Percentiles rank a stretch among this genome's conserved stretches.
phyloP scores from a whole-genome alignment of 2,329 filamentous ascomycete genomes.

The Fusarium domesticum region DNA sequence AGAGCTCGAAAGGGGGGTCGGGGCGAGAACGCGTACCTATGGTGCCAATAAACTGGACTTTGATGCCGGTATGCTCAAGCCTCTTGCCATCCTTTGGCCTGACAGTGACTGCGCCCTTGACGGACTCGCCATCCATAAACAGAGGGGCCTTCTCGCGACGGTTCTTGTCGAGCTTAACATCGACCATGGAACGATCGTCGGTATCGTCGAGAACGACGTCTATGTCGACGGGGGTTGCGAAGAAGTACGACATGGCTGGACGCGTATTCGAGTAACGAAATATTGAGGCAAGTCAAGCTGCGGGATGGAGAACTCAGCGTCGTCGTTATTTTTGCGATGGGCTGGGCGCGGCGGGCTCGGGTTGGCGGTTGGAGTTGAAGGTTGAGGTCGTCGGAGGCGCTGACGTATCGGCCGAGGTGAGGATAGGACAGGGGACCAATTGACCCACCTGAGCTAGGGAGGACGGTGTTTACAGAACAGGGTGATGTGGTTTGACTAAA shows the following conservation, averaged over 20 bases:
- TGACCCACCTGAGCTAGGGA: conserved; percentile 26
- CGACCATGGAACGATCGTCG: conserved; percentile 91
- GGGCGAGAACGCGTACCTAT: conserved; percentile 62
- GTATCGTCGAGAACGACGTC: conserved; percentile 95
- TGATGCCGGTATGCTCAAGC: conserved; percentile 97
- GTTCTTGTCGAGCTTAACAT: conserved; percentile 98
- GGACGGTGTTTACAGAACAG: background rate
- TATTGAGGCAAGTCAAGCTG: background rate
- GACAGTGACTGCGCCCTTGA: conserved; percentile 93
- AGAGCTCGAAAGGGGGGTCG: background rate
- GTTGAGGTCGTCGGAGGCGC: conserved; percentile 26
- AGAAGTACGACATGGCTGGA: conserved; percentile 86
- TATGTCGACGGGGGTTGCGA: conserved; percentile 97
- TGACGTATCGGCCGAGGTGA: conserved; percentile 34
- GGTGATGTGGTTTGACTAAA: too few relatives aligned
- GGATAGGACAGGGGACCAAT: conserved; percentile 18
- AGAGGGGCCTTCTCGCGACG: conserved; percentile 93
- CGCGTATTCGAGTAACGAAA: background rate
- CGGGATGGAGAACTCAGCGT: background rate
- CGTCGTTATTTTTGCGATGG: background rate
- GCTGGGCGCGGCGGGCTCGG: conserved; percentile 19
- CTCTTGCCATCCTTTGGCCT: conserved; percentile 97
- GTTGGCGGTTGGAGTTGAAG: conserved; percentile 21
- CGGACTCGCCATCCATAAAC: conserved; percentile 97
- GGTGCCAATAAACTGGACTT: conserved; percentile 98